Evolutionary conservation across 257 asterid species (phyloP).

Genomic region (Solanum dulcamara): DNA sequence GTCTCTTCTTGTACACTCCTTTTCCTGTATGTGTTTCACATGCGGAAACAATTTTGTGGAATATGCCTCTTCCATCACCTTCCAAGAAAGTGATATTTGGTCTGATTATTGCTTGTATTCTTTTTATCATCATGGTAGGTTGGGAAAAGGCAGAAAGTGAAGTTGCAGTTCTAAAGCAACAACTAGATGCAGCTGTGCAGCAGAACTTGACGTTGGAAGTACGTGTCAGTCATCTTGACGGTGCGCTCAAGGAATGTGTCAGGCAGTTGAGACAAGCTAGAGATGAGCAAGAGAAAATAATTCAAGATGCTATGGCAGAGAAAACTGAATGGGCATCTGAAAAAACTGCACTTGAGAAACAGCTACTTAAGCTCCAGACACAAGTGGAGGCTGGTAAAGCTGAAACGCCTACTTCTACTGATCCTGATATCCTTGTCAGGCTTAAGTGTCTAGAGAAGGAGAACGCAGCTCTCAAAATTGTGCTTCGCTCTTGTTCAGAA

Average conservation of each 20-base stretch:
- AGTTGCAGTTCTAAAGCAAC: constrained; percentile 46
- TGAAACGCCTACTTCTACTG: constrained; percentile 12
- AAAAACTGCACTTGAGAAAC: constrained; percentile 37
- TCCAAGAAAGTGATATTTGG: neutral
- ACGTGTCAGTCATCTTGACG: constrained; percentile 59
- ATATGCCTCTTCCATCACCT: neutral
- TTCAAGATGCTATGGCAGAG: constrained; percentile 25
- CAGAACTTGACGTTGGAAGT: constrained; percentile 59
- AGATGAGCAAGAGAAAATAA: constrained; percentile 45
- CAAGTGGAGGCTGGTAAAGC: constrained; percentile 16
- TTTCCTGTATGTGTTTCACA: neutral
- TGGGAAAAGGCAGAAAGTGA: constrained; percentile 88
- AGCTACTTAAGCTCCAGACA: constrained; percentile 28
- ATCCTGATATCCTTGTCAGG: constrained; percentile 14
- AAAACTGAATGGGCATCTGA: constrained; percentile 31
- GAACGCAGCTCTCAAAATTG: constrained; percentile 39
- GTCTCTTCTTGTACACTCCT: neutral
- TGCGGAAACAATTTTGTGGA: neutral
- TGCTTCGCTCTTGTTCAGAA: constrained; percentile 27
- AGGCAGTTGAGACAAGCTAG: constrained; percentile 55
- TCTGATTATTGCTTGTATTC: neutral
- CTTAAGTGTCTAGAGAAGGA: constrained; percentile 40
- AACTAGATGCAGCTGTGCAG: constrained; percentile 57
- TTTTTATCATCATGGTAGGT: constrained; percentile 22
- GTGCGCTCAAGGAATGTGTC: constrained; percentile 78